Base-by-base conservation (phyloP, 495 filamentous ascomycete species). In the Hypoxylon cercidicola region DNA sequence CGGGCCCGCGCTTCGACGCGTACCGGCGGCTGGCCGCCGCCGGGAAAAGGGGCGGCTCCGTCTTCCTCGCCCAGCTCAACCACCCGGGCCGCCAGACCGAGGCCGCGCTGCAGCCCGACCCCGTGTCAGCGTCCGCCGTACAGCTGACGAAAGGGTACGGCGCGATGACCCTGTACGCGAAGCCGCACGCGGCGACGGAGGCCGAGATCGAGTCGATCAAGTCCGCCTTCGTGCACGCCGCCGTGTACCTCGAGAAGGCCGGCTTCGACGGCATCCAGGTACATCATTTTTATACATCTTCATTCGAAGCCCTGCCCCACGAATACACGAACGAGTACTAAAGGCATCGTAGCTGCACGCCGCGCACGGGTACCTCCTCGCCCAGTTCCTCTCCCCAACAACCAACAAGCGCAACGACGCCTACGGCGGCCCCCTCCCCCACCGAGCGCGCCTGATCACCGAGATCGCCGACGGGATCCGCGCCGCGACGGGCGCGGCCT, bases 361-460 rank as follows among this genome's bases (percentile, higher is more conserved):
- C 23, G 84, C 85, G 16, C 85, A 89, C 74, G 85, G 86, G 21
- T 88, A 87, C 73, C 72, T 88, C 40, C 72, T 87, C 18, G 78
- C 79, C 76, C 74, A 68, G 70, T 76, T 77, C 57, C 65, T 74
- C 18, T 75, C 73, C 20, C 87, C 85, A 1, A 76, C 76, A 2
- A 76, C 78, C 46, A 90, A 90, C 76, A 75, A 78, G 48, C 79
- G 88, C 13, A 87, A 82, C 5, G 88, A 91, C 69, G 56, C 77
- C n/a, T 91, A 90, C 66, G 88, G 88, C 16, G 88, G 88, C 21
- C 75, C 72, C 43, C 87, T 90, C 52, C 83, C 87, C 76, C 89
- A 91, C 73, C 81, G 87, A 18, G 82, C 77, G 21, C 78, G 87
- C 0, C 73, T 89, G 18, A 71, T 79, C 0, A 65, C 83, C n/a